Percentiles rank a stretch among this genome's conserved stretches.
phyloP scores from a whole-genome alignment of 108 stramenopile species.

The Cyclostephanos tholiformis region DNA sequence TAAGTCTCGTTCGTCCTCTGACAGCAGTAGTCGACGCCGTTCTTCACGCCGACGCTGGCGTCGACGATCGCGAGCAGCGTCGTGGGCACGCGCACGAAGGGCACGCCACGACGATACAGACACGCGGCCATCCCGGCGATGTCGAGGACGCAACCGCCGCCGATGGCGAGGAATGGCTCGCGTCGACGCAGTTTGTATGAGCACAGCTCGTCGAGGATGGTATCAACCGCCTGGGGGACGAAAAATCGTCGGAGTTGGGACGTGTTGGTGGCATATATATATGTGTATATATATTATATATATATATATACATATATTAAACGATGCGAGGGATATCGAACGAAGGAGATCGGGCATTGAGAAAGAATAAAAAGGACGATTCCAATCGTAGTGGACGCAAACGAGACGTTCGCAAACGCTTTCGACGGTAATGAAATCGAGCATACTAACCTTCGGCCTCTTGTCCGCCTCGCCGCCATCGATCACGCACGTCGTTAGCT shows the following conservation, averaged over 20 bases:
- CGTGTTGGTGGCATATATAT: neutral
- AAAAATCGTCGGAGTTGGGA: too few relatives aligned
- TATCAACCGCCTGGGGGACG: conserved; percentile 71
- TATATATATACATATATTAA: neutral
- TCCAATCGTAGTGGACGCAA: too few relatives aligned
- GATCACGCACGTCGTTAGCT: conserved; percentile 62
- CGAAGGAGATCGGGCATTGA: neutral
- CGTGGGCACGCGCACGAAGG: conserved; percentile 90
- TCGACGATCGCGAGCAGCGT: conserved; percentile 96
- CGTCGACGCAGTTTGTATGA: conserved; percentile 87
- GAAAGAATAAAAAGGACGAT: too few relatives aligned
- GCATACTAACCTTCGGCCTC: conserved; percentile 65
- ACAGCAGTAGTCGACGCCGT: conserved; percentile 94
- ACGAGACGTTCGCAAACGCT: too few relatives aligned
- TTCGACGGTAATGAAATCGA: neutral
- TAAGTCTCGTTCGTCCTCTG: conserved; percentile 81
- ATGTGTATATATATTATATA: too few relatives aligned
- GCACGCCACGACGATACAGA: conserved; percentile 92
- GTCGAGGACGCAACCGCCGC: conserved; percentile 93
- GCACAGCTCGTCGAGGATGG: conserved; percentile 80
- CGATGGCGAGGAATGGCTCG: conserved; percentile 95
- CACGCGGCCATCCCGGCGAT: conserved; percentile 96
- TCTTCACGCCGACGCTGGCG: conserved; percentile 97
- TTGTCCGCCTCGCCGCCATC: conserved; percentile 85
- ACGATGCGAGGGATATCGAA: neutral